phyloP scores from a whole-genome alignment of 257 asterid species.

The Voacanga thouarsii region DNA sequence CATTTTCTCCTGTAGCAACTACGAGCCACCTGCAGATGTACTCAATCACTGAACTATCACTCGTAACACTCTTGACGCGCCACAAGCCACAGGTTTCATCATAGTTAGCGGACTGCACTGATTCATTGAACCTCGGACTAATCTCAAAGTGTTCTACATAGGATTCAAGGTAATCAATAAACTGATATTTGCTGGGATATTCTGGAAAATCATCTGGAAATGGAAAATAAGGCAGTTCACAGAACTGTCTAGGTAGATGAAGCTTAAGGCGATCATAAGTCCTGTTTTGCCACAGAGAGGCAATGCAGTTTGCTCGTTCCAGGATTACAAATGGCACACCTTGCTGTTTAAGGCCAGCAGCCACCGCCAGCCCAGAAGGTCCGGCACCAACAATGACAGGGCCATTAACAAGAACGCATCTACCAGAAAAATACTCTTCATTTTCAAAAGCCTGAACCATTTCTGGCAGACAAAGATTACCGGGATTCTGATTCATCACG shows the following conservation, averaged over 20 bases:
- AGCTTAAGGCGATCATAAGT: constrained; percentile 87
- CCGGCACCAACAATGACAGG: constrained; percentile 92
- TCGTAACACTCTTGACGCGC: constrained; percentile 46
- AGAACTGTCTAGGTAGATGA: constrained; percentile 80
- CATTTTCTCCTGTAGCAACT: constrained; percentile 90
- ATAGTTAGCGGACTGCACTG: constrained; percentile 55
- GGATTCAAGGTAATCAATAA: constrained; percentile 64
- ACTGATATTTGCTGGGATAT: constrained; percentile 71
- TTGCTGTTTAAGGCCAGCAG: constrained; percentile 66
- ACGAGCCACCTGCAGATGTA: constrained; percentile 85
- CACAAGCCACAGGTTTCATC: constrained; percentile 75
- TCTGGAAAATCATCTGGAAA: constrained; percentile 69
- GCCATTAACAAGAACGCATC: constrained; percentile 80
- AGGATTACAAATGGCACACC: constrained; percentile 84
- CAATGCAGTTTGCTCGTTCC: constrained; percentile 87
- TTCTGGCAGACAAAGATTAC: constrained; percentile 36
- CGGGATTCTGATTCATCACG: constrained; percentile 39
- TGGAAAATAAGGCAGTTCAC: constrained; percentile 68
- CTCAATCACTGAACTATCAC: constrained; percentile 28
- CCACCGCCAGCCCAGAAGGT: constrained; percentile 86
- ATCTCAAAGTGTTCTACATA: constrained; percentile 55
- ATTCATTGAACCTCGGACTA: constrained; percentile 61
- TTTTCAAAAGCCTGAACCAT: constrained; percentile 30
- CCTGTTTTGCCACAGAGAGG: constrained; percentile 75
- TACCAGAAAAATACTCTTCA: constrained; percentile 55